phyloP scores from a whole-genome alignment of 441 rosid genomes.

The Euphorbia corollata region DNA sequence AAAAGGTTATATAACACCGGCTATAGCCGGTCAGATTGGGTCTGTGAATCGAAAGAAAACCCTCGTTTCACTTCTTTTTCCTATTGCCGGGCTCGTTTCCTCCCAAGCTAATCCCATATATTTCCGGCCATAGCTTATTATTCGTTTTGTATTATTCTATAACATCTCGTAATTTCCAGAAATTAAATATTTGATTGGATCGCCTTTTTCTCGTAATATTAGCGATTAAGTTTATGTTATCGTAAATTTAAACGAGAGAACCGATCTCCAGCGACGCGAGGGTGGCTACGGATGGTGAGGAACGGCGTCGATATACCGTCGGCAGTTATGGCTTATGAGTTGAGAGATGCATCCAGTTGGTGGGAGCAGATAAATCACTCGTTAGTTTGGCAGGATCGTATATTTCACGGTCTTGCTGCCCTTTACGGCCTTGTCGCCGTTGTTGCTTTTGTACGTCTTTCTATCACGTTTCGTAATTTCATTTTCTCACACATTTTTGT shows the following conservation, averaged over 20 bases:
- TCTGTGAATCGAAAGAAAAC: background rate
- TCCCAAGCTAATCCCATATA: background rate
- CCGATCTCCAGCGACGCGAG: constrained; percentile 14
- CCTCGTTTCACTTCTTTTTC: background rate
- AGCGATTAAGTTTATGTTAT: background rate
- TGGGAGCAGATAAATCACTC: constrained; percentile 66
- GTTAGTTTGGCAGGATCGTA: constrained; percentile 71
- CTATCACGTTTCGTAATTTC: background rate
- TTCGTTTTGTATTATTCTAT: background rate
- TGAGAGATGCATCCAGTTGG: constrained; percentile 55
- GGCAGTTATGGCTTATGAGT: constrained; percentile 32
- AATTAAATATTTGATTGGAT: constrained; percentile 1
- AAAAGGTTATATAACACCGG: background rate
- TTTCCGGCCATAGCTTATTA: background rate
- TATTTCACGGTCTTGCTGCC: constrained; percentile 58
- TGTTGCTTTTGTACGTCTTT: constrained; percentile 52
- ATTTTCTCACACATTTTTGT: background rate
- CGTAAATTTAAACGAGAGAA: no score
- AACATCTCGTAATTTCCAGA: background rate
- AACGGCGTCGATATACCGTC: constrained; percentile 20
- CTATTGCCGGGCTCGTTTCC: constrained; percentile 1
- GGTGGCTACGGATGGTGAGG: constrained; percentile 22
- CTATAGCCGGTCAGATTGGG: background rate
- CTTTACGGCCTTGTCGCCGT: constrained; percentile 63
- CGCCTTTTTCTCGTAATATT: background rate